A percentile compares a stretch with the other conserved stretches of the same genome.
phyloP scores from a whole-genome alignment of 495 filamentous ascomycete species.

The Ramalina peruviana region DNA sequence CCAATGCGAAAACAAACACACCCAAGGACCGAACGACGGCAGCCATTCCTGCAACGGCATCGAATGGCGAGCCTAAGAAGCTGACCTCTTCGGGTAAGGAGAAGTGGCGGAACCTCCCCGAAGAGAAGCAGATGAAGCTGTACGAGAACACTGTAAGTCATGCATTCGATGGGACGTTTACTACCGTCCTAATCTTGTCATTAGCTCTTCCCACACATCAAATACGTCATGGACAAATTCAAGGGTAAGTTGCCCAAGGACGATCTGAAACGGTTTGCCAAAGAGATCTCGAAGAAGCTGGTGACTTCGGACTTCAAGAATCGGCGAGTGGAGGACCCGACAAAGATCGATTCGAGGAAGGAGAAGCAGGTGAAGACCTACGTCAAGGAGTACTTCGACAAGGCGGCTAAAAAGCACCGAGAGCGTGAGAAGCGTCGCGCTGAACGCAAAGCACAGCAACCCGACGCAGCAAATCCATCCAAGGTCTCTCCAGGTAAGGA shows the following conservation, averaged over 20 bases:
- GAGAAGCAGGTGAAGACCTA: conserved; percentile 67
- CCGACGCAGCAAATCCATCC: background rate
- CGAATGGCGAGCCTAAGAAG: conserved; percentile 35
- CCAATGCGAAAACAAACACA: conserved; percentile 51
- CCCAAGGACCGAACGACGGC: conserved; percentile 45
- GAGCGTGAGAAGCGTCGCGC: conserved; percentile 53
- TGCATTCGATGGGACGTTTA: background rate
- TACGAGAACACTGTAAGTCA: conserved; percentile 76
- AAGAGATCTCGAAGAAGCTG: conserved; percentile 76
- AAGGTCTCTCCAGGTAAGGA: background rate
- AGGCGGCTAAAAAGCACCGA: conserved; percentile 60
- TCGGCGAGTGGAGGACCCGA: conserved; percentile 67
- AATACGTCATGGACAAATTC: conserved; percentile 74
- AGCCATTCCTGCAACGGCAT: conserved; percentile 34
- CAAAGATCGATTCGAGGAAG: conserved; percentile 62
- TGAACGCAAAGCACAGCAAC: conserved; percentile 27
- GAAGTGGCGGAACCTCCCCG: conserved; percentile 64
- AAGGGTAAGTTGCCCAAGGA: conserved; percentile 72
- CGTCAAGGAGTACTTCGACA: conserved; percentile 74
- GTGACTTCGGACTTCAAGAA: conserved; percentile 84
- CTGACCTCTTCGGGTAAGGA: conserved; percentile 51
- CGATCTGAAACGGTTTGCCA: conserved; percentile 73
- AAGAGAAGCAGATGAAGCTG: conserved; percentile 83
- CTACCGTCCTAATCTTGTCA: background rate
- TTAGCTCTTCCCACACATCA: conserved; percentile 70